Conservation (phyloP, 371 early-diverging fungal species). For the Rhizomucor pusillus region DNA sequence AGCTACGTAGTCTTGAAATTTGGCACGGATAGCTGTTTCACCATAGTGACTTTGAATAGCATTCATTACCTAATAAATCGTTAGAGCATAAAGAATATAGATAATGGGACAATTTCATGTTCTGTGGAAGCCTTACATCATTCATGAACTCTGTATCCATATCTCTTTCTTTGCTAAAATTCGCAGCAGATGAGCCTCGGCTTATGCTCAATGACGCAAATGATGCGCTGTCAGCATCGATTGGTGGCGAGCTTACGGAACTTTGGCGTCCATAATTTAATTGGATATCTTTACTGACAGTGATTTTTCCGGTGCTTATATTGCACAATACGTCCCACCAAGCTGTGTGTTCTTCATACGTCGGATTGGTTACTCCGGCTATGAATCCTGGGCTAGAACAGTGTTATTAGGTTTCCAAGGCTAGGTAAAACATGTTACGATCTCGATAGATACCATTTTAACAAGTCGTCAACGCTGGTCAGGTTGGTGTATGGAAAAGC, state of each 20-base stretch:
- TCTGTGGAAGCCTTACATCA: constrained; percentile 47
- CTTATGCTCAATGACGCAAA: constrained; percentile 22
- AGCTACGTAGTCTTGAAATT: constrained; percentile 82
- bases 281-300: constrained; percentile 77
- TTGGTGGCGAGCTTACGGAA: constrained; percentile 16
- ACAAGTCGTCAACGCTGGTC: constrained; percentile 80
- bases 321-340: constrained; percentile 98
- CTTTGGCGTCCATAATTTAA: constrained; percentile 14
- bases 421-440: not conserved
- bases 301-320: constrained; percentile 88
- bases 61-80: constrained; percentile 51
- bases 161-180: constrained; percentile 23
- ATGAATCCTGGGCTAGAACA: constrained; percentile 80
- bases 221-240: constrained; percentile 5
- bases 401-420: not conserved
- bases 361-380: constrained; percentile 95
- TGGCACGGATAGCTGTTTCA: constrained; percentile 84
- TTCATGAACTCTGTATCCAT: constrained; percentile 63
- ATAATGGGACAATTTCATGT: too few relatives aligned
- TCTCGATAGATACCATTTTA: constrained; percentile 65
- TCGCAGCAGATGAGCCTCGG: constrained; percentile 13
- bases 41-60: constrained; percentile 84
- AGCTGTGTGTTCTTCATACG: constrained; percentile 85
- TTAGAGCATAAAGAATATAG: not conserved
- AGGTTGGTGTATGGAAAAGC: constrained; percentile 91